A percentile compares a stretch with the other conserved stretches of the same genome.
phyloP scores from a whole-genome alignment of 2,329 filamentous ascomycete species.

The Bipolaris oryzae region DNA sequence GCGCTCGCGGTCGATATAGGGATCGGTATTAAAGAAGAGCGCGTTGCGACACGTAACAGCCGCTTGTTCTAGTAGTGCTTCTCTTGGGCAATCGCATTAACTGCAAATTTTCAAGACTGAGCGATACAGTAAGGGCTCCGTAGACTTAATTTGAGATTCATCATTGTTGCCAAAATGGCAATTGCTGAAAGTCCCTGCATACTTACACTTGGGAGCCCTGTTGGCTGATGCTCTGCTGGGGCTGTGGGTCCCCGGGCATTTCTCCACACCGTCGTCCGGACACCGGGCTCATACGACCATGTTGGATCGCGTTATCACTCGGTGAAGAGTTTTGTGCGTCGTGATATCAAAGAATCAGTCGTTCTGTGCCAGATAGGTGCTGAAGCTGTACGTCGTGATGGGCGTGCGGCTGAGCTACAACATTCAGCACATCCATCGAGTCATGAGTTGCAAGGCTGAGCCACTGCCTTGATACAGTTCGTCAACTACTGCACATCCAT shows the following conservation, averaged over 20 bases:
- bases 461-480: neutral
- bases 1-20: slow-evolving; percentile 14
- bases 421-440: slow-evolving; percentile 1
- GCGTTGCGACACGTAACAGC: neutral
- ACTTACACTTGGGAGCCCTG: neutral
- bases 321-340: neutral
- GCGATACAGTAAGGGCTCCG: neutral
- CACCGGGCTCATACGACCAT: neutral
- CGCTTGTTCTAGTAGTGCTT: neutral
- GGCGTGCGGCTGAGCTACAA: neutral
- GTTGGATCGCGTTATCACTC: neutral
- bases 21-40: slow-evolving; percentile 9
- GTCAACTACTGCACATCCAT: neutral
- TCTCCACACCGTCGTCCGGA: neutral
- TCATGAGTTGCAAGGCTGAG: too few species aligned
- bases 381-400: neutral
- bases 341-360: neutral
- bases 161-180: neutral
- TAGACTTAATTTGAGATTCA: neutral
- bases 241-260: neutral
- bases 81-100: neutral
- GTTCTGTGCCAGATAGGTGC: neutral
- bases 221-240: neutral
- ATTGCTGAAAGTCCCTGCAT: neutral
- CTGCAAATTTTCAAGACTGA: neutral